Percentiles rank a stretch among this genome's conserved stretches.
Evolutionary conservation across 345 rosid species (phyloP).

Genomic region (Luvunga scandens): DNA sequence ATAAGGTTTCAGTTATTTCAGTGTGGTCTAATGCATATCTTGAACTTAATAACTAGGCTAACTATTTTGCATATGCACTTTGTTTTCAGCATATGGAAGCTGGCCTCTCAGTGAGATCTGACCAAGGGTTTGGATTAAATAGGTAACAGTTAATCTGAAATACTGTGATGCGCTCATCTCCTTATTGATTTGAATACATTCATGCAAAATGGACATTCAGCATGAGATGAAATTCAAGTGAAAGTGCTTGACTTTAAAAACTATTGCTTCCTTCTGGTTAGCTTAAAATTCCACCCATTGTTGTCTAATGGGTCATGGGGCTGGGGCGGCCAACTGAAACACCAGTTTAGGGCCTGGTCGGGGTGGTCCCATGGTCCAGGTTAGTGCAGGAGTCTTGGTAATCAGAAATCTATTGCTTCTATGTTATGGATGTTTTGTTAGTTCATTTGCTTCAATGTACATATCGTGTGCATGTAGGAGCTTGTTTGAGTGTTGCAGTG

Average conservation of each 20-base stretch:
- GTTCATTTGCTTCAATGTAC: neutral
- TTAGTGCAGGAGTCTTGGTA: no score
- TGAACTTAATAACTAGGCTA: constrained; percentile 11
- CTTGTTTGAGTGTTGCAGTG: neutral
- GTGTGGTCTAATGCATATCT: neutral
- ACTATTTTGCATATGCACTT: constrained; percentile 21
- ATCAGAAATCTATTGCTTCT: neutral
- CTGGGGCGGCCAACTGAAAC: no score
- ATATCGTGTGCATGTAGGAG: neutral
- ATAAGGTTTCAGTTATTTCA: neutral
- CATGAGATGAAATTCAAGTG: neutral
- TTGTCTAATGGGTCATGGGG: no score
- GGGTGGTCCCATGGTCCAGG: no score
- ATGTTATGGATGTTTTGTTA: neutral
- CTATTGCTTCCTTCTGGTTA: neutral
- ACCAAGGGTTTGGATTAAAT: constrained; percentile 79
- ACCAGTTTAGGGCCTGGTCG: no score
- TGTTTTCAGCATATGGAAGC: constrained; percentile 72
- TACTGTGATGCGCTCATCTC: neutral
- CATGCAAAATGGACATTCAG: neutral
- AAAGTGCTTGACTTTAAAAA: neutral
- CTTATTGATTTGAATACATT: neutral
- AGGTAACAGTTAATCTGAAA: constrained; percentile 40
- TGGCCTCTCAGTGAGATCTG: constrained; percentile 71
- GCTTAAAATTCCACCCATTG: no score